Evolutionary conservation across 345 rosid genomes (phyloP).

Genomic region (Dipteronia sinensis): DNA sequence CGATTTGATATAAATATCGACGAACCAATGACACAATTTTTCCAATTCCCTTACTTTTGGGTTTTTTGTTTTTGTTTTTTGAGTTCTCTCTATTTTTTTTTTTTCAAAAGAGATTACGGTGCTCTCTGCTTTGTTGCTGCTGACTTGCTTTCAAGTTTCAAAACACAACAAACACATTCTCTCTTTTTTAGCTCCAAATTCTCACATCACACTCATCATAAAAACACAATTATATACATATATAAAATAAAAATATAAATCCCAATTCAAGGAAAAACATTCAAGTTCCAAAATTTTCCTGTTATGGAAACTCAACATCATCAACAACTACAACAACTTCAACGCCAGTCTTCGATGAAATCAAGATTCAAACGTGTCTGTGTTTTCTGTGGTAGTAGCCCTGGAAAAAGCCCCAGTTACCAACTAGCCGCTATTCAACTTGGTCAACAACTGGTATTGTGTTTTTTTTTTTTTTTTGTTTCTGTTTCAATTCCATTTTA

Average conservation of each 20-base stretch:
- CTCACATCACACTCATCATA: neutral
- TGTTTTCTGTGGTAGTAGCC: constrained; percentile 78
- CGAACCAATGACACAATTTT: constrained; percentile 21
- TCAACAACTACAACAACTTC: constrained; percentile 33
- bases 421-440: constrained; percentile 74
- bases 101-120: constrained; percentile 17
- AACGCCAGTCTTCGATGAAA: constrained; percentile 28
- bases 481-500: neutral
- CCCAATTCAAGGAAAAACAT: neutral
- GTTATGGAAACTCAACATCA: constrained; percentile 49
- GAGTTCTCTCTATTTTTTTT: neutral
- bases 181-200: constrained; percentile 3
- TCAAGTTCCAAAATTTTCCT: neutral
- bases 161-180: constrained; percentile 18
- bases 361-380: constrained; percentile 70
- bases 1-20: constrained; percentile 35
- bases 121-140: neutral
- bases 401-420: constrained; percentile 71
- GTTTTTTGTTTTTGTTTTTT: no score
- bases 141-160: neutral
- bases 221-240: no score
- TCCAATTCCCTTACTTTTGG: constrained; percentile 35
- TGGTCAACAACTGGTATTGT: constrained; percentile 58
- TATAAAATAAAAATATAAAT: neutral
- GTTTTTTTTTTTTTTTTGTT: neutral